phyloP scores from a whole-genome alignment of 83 land plant species.

The Picea engelmannii region DNA sequence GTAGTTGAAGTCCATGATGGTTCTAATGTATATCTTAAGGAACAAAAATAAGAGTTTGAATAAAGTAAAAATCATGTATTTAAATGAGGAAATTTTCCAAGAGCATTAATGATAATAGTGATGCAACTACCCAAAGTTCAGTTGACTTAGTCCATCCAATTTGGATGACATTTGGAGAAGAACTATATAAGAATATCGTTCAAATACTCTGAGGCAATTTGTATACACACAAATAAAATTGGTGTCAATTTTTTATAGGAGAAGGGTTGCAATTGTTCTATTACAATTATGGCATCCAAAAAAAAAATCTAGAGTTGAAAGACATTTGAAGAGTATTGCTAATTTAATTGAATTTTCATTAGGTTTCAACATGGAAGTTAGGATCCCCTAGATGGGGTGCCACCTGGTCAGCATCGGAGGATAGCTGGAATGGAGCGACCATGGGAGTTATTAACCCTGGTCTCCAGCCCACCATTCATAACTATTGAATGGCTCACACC shows the following conservation, averaged over 20 bases:
- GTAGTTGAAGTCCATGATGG: background rate
- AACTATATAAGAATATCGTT: slow-evolving; percentile 34
- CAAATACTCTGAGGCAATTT: slow-evolving; percentile 37
- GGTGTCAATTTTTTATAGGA: slow-evolving; percentile 31
- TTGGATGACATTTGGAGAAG: slow-evolving; percentile 52
- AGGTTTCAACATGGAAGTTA: too few species aligned
- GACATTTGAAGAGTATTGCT: too few species aligned
- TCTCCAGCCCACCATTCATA: too few species aligned
- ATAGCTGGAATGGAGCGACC: too few species aligned
- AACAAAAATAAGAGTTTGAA: background rate
- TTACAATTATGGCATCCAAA: slow-evolving; percentile 8
- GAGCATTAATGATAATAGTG: background rate
- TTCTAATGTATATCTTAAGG: background rate
- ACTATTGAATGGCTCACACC: too few species aligned
- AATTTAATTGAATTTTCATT: too few species aligned
- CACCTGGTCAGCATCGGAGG: too few species aligned
- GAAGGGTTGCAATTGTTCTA: slow-evolving; percentile 33
- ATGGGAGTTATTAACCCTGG: too few species aligned
- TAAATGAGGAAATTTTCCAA: background rate
- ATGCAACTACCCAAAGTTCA: background rate
- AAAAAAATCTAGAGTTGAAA: background rate
- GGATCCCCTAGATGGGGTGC: too few species aligned
- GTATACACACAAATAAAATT: slow-evolving; percentile 44
- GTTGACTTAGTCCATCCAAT: background rate
- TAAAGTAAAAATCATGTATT: background rate